Evolutionary conservation across 2,329 filamentous ascomycete genomes (phyloP).

Genomic region (Zarea fungicola): DNA sequence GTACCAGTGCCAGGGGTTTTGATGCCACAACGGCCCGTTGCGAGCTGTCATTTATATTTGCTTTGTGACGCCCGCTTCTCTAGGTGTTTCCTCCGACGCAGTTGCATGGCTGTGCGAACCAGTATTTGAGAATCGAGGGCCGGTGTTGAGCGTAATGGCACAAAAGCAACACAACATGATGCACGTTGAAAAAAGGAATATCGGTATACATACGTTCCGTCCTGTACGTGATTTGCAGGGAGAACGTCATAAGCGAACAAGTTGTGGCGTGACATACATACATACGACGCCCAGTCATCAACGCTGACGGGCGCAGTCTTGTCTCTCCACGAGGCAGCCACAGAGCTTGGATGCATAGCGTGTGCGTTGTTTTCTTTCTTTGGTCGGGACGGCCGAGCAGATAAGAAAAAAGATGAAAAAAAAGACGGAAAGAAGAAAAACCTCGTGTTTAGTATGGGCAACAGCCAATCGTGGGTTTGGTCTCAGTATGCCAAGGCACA

Average conservation of each 20-base stretch:
- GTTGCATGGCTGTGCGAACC: background rate
- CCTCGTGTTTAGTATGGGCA: no score
- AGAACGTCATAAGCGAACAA: background rate
- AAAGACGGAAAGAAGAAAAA: no score
- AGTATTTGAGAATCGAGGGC: background rate
- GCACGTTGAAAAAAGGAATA: background rate
- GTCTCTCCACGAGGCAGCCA: background rate
- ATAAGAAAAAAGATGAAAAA: background rate
- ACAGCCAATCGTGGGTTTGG: no score
- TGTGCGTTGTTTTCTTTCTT: background rate
- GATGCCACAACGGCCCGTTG: background rate
- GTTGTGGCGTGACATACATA: no score
- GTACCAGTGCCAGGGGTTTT: background rate
- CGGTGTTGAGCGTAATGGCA: background rate
- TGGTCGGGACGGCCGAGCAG: background rate
- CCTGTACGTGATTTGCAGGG: background rate
- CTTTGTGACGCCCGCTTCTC: conserved; percentile 3
- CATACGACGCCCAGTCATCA: background rate
- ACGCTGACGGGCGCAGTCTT: background rate
- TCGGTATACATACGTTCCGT: background rate
- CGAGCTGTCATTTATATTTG: background rate
- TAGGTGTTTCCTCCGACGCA: background rate
- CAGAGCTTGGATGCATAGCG: background rate
- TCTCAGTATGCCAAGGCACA: no score
- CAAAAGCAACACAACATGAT: background rate